phyloP scores from a whole-genome alignment of 23 red algal genomes.

The Gracilaria gracilis region DNA sequence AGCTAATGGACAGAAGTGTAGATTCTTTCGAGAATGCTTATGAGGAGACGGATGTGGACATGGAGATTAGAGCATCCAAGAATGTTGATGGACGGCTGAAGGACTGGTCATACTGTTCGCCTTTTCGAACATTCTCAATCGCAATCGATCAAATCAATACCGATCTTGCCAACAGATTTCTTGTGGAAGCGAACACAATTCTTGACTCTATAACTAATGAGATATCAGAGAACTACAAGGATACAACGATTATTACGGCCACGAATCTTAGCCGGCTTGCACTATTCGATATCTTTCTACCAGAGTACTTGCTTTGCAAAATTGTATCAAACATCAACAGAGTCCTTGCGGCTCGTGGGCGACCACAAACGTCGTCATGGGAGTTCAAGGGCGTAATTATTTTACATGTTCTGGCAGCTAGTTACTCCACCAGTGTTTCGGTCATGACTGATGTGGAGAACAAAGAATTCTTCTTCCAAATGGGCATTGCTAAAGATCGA shows the following conservation, averaged over 20 bases:
- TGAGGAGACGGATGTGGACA: not conserved
- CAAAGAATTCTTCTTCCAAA: too few species aligned
- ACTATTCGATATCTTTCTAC: too few species aligned
- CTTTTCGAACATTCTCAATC: not conserved
- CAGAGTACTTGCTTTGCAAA: too few species aligned
- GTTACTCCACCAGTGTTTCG: not conserved
- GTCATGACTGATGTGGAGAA: not conserved
- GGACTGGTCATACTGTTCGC: not conserved
- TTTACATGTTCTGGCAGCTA: slow-evolving; percentile 1
- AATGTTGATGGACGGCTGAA: not conserved
- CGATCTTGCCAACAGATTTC: not conserved
- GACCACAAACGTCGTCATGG: not conserved
- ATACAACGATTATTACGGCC: not conserved
- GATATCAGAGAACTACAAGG: not conserved
- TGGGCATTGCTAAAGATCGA: too few species aligned
- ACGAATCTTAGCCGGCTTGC: not conserved
- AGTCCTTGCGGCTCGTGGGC: too few species aligned
- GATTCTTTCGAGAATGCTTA: not conserved
- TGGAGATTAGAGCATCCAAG: not conserved
- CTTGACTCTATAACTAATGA: not conserved
- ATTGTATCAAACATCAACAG: too few species aligned
- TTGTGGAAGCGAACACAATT: not conserved
- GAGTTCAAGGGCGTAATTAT: not conserved
- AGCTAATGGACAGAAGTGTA: not conserved
- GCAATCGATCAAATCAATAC: not conserved